phyloP scores from a whole-genome alignment of 768 basidiomycete genomes.

The Xerocomellus dryophilus region DNA sequence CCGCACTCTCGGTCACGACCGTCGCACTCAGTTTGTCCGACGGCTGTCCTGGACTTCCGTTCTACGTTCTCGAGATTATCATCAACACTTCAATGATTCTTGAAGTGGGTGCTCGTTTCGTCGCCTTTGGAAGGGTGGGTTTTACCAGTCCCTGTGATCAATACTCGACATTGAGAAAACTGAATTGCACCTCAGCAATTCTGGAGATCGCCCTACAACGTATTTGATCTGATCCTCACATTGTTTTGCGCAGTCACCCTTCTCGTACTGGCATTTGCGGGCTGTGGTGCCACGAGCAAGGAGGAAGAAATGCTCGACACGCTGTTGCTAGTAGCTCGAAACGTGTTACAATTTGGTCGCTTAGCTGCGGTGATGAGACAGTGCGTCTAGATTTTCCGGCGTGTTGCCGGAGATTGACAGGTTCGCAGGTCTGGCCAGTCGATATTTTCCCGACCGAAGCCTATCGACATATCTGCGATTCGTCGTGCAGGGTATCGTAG shows the following conservation, averaged over 20 bases:
- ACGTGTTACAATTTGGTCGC: slow-evolving; percentile 88
- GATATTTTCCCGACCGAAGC: slow-evolving; percentile 82
- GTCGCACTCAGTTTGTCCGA: slow-evolving; percentile 78
- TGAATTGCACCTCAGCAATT: slow-evolving; percentile 77
- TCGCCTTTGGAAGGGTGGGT: slow-evolving; percentile 90
- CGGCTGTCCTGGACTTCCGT: slow-evolving; percentile 83
- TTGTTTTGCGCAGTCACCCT: slow-evolving; percentile 87
- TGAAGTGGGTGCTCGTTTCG: slow-evolving; percentile 87
- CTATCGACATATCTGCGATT: slow-evolving; percentile 75
- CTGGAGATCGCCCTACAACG: slow-evolving; percentile 92
- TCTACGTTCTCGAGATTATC: slow-evolving; percentile 87
- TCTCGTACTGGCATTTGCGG: slow-evolving; percentile 83
- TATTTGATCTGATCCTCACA: slow-evolving; percentile 86
- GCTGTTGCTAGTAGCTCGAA: slow-evolving; percentile 85
- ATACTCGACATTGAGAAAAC: not conserved
- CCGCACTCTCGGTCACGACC: slow-evolving; percentile 80
- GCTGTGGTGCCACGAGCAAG: slow-evolving; percentile 77
- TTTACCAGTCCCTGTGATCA: not conserved
- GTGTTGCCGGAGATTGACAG: slow-evolving; percentile 6
- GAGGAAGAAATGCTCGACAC: slow-evolving; percentile 95
- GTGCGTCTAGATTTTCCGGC: slow-evolving; percentile 45
- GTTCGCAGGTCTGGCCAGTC: slow-evolving; percentile 74
- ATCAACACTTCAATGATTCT: slow-evolving; percentile 90
- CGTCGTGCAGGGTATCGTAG: slow-evolving; percentile 58
- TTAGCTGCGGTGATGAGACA: slow-evolving; percentile 92